These are phyloP conservation scores for Berkeleyomyces basicola DNA, from an alignment of 2,329 filamentous ascomycete genomes.

Conservation along the genomic window DNA sequence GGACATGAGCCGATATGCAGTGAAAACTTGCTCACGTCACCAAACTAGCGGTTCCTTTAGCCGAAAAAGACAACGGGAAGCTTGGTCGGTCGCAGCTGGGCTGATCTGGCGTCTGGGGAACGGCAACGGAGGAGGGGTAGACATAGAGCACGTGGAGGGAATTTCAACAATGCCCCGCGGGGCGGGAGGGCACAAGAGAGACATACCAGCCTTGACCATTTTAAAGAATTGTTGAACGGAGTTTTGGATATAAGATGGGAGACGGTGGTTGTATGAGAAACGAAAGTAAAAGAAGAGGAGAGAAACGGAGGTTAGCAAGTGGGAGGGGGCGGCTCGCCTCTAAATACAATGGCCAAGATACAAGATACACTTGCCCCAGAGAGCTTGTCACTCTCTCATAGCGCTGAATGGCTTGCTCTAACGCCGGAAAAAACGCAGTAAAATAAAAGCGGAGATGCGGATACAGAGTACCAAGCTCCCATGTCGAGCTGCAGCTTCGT, in stretches of 20 bases:
- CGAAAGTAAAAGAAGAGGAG: slow-evolving; percentile 9
- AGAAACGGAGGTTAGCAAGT: neutral
- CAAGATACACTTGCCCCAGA: neutral
- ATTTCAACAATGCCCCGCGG: neutral
- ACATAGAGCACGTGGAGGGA: neutral
- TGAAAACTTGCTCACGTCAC: neutral
- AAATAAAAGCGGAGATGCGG: neutral
- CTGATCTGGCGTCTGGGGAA: neutral
- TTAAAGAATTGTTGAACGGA: slow-evolving; percentile 13
- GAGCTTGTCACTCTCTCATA: neutral
- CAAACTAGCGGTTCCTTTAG: neutral
- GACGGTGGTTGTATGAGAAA: slow-evolving; percentile 3
- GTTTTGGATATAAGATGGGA: slow-evolving; percentile 1
- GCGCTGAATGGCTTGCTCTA: neutral
- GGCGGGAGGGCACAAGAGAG: neutral
- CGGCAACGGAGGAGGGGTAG: neutral
- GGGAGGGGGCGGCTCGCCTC: neutral
- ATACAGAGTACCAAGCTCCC: neutral
- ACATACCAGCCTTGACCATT: slow-evolving; percentile 17
- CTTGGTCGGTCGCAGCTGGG: neutral
- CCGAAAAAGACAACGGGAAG: slow-evolving; percentile 5
- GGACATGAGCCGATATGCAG: neutral
- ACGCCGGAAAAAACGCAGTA: neutral
- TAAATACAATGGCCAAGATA: neutral
- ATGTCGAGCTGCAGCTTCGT: neutral